phyloP scores from a whole-genome alignment of 768 basidiomycete genomes.

The Leccinum uliginosum region DNA sequence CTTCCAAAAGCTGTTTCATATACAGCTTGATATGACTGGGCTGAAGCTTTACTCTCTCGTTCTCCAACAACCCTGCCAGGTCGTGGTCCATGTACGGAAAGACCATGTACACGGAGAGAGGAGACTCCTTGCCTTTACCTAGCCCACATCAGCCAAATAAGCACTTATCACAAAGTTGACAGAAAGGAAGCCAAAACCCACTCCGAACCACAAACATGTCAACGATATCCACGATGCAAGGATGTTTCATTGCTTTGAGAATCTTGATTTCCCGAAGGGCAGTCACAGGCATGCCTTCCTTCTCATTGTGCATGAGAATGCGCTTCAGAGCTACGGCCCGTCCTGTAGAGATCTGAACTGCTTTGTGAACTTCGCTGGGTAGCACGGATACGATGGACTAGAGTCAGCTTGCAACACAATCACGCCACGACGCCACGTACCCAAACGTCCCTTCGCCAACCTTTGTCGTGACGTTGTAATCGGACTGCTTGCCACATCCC shows the following conservation, averaged over 20 bases:
- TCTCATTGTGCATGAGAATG: conserved; percentile 94
- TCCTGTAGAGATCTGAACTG: conserved; percentile 58
- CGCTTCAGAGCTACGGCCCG: conserved; percentile 83
- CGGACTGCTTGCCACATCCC: conserved; percentile 66
- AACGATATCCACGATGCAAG: conserved; percentile 79
- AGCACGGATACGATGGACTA: conserved; percentile 1
- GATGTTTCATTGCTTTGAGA: conserved; percentile 82
- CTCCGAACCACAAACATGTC: conserved; percentile 91
- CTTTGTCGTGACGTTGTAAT: conserved; percentile 81
- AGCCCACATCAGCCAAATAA: conserved; percentile 1
- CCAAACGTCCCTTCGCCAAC: conserved; percentile 97
- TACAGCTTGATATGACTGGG: conserved; percentile 91
- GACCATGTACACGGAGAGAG: conserved; percentile 93
- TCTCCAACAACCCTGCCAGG: conserved; percentile 89
- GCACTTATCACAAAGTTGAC: background rate
- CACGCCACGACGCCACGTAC: conserved; percentile 41
- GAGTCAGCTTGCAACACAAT: conserved; percentile 6
- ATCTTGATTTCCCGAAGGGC: conserved; percentile 97
- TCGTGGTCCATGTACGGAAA: conserved; percentile 99
- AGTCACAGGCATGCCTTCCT: conserved; percentile 96
- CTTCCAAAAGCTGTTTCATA: conserved; percentile 94
- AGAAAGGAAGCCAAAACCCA: conserved; percentile 32
- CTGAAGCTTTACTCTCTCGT: conserved; percentile 78
- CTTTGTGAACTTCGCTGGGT: conserved; percentile 86
- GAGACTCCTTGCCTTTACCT: conserved; percentile 53